phyloP scores from a whole-genome alignment of 495 filamentous ascomycete species.

The Neohortaea acidophila region DNA sequence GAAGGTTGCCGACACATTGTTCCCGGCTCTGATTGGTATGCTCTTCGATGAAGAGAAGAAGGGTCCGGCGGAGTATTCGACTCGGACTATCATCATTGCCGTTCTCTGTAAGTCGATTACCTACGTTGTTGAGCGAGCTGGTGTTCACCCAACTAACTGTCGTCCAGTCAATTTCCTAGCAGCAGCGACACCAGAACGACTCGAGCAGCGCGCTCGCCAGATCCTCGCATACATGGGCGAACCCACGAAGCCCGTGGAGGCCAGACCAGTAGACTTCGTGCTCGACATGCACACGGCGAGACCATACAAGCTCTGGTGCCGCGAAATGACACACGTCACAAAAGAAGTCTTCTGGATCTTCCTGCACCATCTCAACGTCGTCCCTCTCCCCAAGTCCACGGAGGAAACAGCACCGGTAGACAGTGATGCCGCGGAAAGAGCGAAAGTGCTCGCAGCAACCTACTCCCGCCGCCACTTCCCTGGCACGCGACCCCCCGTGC shows the following conservation, averaged over 20 bases:
- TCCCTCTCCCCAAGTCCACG: slow-evolving; percentile 37
- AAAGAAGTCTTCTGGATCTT: slow-evolving; percentile 99
- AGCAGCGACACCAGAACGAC: slow-evolving; percentile 30
- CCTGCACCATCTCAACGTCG: slow-evolving; percentile 78
- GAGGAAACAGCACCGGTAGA: slow-evolving; percentile 2
- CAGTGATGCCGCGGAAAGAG: slow-evolving; percentile 19
- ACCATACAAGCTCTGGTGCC: slow-evolving; percentile 86
- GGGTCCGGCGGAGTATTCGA: slow-evolving; percentile 89
- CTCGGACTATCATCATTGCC: slow-evolving; percentile 70
- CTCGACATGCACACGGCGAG: slow-evolving; percentile 71
- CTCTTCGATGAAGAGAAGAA: slow-evolving; percentile 95
- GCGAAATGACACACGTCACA: slow-evolving; percentile 77
- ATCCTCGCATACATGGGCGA: slow-evolving; percentile 71
- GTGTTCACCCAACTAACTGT: slow-evolving; percentile 1
- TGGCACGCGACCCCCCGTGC: slow-evolving; percentile 71
- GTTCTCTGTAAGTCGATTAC: slow-evolving; percentile 40
- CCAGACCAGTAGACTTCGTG: slow-evolving; percentile 70
- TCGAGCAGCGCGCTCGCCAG: slow-evolving; percentile 44
- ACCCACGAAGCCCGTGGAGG: slow-evolving; percentile 57
- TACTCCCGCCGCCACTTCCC: slow-evolving; percentile 72
- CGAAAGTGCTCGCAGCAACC: slow-evolving; percentile 20
- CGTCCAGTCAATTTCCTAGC: slow-evolving; percentile 55
- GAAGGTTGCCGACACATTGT: slow-evolving; percentile 61
- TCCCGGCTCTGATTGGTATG: slow-evolving; percentile 75
- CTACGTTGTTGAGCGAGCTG: not conserved